phyloP scores from a whole-genome alignment of 345 rosid genomes.

The Corymbia maculata region DNA sequence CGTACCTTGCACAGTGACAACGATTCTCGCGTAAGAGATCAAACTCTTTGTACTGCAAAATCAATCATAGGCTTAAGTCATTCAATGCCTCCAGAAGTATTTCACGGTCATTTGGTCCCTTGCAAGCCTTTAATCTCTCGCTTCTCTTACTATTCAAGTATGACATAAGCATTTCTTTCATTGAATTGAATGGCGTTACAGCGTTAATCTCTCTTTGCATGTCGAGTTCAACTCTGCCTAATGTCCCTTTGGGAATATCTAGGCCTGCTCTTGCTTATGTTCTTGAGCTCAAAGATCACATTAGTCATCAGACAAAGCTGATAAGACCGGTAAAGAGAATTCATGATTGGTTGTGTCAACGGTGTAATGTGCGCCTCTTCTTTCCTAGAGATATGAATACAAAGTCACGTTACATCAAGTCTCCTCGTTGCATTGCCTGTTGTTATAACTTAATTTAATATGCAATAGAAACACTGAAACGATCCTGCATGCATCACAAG shows the following conservation, averaged over 20 bases:
- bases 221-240: neutral
- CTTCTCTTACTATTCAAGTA: neutral
- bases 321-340: neutral
- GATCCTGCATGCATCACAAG: neutral
- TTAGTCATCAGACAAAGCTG: neutral
- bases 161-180: neutral
- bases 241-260: neutral
- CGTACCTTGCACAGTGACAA: neutral
- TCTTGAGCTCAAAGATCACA: neutral
- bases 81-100: neutral
- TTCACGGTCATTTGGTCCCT: neutral
- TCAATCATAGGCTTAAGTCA: neutral
- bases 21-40: neutral
- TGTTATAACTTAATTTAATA: neutral
- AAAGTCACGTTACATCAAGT: neutral
- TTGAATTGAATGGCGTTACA: neutral
- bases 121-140: neutral
- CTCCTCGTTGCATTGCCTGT: neutral
- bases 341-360: neutral
- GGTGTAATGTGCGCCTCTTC: neutral
- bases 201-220: neutral
- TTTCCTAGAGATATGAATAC: neutral
- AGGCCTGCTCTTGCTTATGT: neutral
- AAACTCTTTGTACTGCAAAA: neutral
- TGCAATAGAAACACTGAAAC: neutral